Conservation (phyloP, 1,284 basidiomycete genomes). For the Ganoderma sinense region DNA sequence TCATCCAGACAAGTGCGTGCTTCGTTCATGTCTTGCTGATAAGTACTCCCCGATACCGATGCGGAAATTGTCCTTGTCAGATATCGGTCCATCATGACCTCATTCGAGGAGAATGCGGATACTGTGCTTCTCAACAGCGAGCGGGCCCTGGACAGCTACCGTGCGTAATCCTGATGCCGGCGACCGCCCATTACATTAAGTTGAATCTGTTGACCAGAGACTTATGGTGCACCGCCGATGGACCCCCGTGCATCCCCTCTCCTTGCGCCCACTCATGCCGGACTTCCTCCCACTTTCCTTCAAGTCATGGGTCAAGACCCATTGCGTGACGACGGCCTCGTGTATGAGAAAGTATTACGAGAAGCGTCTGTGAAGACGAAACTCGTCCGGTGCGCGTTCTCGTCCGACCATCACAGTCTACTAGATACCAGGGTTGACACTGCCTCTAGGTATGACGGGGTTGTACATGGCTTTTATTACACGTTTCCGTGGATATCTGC, state of each 20-base stretch:
- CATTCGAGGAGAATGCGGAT: background rate
- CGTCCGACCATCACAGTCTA: background rate
- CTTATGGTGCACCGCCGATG: conserved; percentile 14
- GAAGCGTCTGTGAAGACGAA: conserved; percentile 31
- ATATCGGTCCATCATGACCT: background rate
- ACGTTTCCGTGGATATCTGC: conserved; percentile 3
- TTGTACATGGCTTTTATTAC: conserved; percentile 20
- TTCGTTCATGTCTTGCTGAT: no score
- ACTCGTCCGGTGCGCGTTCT: conserved; percentile 30
- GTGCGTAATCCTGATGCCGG: background rate
- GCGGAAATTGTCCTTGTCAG: background rate
- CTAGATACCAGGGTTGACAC: background rate
- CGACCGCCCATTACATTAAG: no score
- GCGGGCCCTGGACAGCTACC: background rate
- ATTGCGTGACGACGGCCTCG: conserved; percentile 34
- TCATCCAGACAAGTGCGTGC: conserved; percentile 3
- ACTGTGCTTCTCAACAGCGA: background rate
- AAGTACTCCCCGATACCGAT: no score
- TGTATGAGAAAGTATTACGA: conserved; percentile 32
- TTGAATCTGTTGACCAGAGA: conserved; percentile 6
- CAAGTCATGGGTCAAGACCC: conserved; percentile 33
- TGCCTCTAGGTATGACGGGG: conserved; percentile 20
- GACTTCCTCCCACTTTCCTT: conserved; percentile 32
- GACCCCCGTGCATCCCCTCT: conserved; percentile 29
- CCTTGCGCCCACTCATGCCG: conserved; percentile 24